A percentile compares a stretch with the other conserved stretches of the same genome.
Evolutionary conservation across 2,329 filamentous ascomycete species (phyloP).

Genomic region (Basipetospora chlamydospora): DNA sequence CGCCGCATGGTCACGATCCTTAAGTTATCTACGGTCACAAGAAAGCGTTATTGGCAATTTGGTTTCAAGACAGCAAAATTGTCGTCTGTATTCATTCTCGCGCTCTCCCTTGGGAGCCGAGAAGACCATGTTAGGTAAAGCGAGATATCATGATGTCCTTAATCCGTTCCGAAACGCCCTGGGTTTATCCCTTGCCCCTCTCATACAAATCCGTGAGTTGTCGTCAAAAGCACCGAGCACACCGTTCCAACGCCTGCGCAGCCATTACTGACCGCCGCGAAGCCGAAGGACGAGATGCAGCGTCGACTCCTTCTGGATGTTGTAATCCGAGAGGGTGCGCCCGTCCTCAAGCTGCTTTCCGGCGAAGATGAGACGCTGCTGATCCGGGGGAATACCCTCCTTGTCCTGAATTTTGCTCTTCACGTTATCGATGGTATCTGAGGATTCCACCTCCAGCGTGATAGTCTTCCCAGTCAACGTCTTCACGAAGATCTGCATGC

Average conservation of each 20-base stretch:
- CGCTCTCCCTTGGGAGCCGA: constrained; percentile 1
- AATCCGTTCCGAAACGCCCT: neutral
- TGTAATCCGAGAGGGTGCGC: no score
- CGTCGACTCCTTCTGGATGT: constrained; percentile 86
- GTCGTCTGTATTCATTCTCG: neutral
- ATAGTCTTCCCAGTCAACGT: constrained; percentile 88
- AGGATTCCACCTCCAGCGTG: constrained; percentile 88
- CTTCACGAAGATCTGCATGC: constrained; percentile 83
- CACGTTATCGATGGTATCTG: no score
- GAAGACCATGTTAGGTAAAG: neutral
- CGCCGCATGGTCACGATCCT: no score
- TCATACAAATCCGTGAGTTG: constrained; percentile 1
- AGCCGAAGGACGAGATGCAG: constrained; percentile 69
- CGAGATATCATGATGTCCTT: neutral
- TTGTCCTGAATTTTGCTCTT: no score
- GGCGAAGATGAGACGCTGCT: no score
- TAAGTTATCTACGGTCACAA: no score
- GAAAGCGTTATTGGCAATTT: no score
- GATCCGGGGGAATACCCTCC: no score
- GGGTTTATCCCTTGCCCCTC: neutral
- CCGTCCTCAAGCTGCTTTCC: no score
- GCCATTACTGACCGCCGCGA: constrained; percentile 47
- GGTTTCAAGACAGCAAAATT: no score
- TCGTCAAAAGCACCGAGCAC: neutral
- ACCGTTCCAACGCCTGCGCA: constrained; percentile 24